Evolutionary conservation across 805 yeast species (phyloP).

Genomic region (Phaffomyces thermotolerans): DNA sequence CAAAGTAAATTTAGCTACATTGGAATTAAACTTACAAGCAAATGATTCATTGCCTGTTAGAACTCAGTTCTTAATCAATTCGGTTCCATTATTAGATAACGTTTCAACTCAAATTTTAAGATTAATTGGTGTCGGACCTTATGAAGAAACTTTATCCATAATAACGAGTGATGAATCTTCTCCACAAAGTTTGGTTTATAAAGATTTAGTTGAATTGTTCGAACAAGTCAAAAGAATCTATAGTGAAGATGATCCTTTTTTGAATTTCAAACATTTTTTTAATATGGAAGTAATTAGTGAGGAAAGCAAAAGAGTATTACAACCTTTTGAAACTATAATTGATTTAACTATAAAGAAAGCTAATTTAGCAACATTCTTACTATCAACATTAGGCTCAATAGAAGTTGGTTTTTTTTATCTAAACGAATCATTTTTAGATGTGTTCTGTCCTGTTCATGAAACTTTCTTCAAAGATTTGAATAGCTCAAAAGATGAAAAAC

Average conservation of each 20-base stretch:
- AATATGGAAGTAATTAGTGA: constrained; percentile 4
- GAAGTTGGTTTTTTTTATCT: constrained; percentile 84
- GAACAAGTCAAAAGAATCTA: constrained; percentile 70
- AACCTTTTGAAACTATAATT: constrained; percentile 16
- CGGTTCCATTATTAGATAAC: constrained; percentile 74
- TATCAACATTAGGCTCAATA: constrained; percentile 79
- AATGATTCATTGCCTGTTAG: constrained; percentile 44
- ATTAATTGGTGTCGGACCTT: constrained; percentile 64
- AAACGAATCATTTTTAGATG: constrained; percentile 77
- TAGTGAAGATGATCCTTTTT: constrained; percentile 60
- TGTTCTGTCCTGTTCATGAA: constrained; percentile 61
- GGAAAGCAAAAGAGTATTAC: constrained; percentile 5
- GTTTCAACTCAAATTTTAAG: constrained; percentile 75
- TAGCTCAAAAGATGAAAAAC: constrained; percentile 23
- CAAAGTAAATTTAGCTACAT: constrained; percentile 49
- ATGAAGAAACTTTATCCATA: constrained; percentile 64
- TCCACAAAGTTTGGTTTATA: constrained; percentile 54
- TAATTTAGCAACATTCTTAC: constrained; percentile 78
- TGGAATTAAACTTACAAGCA: constrained; percentile 52
- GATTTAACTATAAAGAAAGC: constrained; percentile 62
- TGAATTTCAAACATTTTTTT: constrained; percentile 53
- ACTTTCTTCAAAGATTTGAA: constrained; percentile 11
- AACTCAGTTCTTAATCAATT: constrained; percentile 56
- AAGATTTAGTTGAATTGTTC: constrained; percentile 65
- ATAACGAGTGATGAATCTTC: constrained; percentile 61